Percentiles rank a stretch among this genome's conserved stretches.
Conservation (phyloP, 352 stramenopile genomes). For the Pythium myriotylum region DNA sequence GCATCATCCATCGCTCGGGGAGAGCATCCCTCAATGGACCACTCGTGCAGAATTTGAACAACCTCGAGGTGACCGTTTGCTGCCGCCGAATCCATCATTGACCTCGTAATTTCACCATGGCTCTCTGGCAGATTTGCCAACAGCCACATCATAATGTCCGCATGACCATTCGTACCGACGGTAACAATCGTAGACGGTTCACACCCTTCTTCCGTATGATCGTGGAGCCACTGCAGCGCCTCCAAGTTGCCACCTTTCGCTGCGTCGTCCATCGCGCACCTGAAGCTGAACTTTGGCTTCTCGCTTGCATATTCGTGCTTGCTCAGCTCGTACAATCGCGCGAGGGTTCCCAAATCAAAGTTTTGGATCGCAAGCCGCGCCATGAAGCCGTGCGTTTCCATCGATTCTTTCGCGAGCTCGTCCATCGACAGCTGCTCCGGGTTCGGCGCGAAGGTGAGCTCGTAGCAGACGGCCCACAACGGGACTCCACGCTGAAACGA, state of each 20-base stretch:
- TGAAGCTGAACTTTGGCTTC: constrained; percentile 16
- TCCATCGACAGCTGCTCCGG: background rate
- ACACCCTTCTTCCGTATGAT: constrained; percentile 4
- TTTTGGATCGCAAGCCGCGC: constrained; percentile 17
- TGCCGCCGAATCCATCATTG: constrained; percentile 19
- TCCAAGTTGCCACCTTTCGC: constrained; percentile 2
- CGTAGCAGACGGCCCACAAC: constrained; percentile 14
- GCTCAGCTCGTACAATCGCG: constrained; percentile 1
- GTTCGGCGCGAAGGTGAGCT: constrained; percentile 3
- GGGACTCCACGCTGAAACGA: constrained; percentile 22
- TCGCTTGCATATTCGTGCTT: background rate
- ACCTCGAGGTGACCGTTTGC: constrained; percentile 18
- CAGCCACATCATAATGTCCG: constrained; percentile 17
- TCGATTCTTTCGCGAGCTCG: constrained; percentile 5
- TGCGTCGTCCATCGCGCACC: constrained; percentile 2
- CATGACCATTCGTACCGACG: constrained; percentile 7
- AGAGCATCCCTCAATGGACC: constrained; percentile 20
- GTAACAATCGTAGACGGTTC: constrained; percentile 9
- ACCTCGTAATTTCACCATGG: constrained; percentile 7
- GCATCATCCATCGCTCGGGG: constrained; percentile 23
- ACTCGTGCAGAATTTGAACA: constrained; percentile 15
- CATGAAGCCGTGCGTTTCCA: background rate
- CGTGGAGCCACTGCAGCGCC: constrained; percentile 17
- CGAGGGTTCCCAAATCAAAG: constrained; percentile 14
- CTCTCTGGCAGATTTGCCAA: constrained; percentile 11